Percentiles rank a stretch among this genome's conserved stretches.
Evolutionary conservation across 2,329 filamentous ascomycete species (phyloP).

Genomic region (Colletotrichum paranaense): DNA sequence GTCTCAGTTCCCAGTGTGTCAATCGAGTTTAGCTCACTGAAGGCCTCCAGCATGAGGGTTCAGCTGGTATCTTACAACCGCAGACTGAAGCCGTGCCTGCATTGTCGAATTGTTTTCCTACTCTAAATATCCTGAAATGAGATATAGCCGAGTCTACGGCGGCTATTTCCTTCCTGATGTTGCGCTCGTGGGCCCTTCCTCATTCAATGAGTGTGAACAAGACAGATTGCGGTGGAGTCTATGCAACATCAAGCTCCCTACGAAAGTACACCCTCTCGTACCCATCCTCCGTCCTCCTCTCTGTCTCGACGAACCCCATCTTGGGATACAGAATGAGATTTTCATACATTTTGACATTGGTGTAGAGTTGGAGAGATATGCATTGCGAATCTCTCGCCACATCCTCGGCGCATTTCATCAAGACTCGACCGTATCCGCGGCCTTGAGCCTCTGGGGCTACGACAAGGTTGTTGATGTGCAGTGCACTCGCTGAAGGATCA

Average conservation of each 20-base stretch:
- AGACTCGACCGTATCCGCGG: neutral
- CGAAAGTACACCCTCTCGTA: conserved; percentile 50
- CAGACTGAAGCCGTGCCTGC: neutral
- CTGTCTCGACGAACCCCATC: conserved; percentile 46
- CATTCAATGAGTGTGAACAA: neutral
- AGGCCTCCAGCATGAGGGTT: neutral
- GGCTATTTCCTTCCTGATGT: neutral
- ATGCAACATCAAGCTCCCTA: conserved; percentile 36
- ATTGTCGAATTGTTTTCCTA: neutral
- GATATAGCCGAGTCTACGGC: neutral
- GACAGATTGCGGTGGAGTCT: neutral
- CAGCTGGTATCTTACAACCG: neutral
- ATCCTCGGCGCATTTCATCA: neutral
- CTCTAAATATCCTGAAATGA: neutral
- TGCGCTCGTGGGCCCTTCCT: no score
- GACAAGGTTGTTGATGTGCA: conserved; percentile 4
- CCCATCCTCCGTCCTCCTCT: conserved; percentile 43
- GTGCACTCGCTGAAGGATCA: neutral
- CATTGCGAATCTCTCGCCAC: neutral
- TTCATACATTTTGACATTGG: conserved; percentile 38
- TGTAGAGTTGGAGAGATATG: neutral
- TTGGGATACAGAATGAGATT: conserved; percentile 42
- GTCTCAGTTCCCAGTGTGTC: neutral
- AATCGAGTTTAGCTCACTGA: neutral
- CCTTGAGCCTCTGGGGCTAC: neutral